These are phyloP conservation scores for Serpula lacrymans DNA, from an alignment of 768 basidiomycete species.

Conservation along the genomic window DNA sequence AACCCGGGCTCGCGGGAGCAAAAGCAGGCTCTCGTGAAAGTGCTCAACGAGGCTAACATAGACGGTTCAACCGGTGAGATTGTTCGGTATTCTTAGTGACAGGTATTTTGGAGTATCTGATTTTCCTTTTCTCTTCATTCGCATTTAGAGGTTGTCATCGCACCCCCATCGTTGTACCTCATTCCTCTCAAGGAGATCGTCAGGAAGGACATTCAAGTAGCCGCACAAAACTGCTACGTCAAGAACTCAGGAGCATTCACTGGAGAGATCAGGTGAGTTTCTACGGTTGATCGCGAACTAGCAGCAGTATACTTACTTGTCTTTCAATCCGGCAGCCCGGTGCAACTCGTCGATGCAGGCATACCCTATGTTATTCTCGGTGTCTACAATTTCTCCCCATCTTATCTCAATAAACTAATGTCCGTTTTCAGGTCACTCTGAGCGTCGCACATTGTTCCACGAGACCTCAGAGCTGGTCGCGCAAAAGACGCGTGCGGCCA, in stretches of 20 bases:
- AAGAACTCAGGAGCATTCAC: slow-evolving; percentile 89
- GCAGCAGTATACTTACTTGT: background rate
- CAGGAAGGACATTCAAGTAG: slow-evolving; percentile 67
- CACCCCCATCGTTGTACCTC: slow-evolving; percentile 88
- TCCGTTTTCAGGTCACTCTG: slow-evolving; percentile 74
- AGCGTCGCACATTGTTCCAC: slow-evolving; percentile 89
- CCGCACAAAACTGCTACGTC: slow-evolving; percentile 91
- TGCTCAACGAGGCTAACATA: slow-evolving; percentile 76
- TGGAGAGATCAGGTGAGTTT: slow-evolving; percentile 89
- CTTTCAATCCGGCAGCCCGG: slow-evolving; percentile 46
- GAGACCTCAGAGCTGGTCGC: slow-evolving; percentile 84
- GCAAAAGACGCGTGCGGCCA: slow-evolving; percentile 79
- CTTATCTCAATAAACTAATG: slow-evolving; percentile 1
- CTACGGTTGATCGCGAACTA: background rate
- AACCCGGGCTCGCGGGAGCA: slow-evolving; percentile 70
- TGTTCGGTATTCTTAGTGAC: too few species aligned
- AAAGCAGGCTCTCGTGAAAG: slow-evolving; percentile 61
- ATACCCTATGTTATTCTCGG: slow-evolving; percentile 93
- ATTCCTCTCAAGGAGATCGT: slow-evolving; percentile 62
- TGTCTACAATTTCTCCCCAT: slow-evolving; percentile 27
- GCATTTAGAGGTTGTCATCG: slow-evolving; percentile 82
- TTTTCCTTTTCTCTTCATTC: background rate
- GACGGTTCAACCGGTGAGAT: slow-evolving; percentile 75
- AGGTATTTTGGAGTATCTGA: slow-evolving; percentile 7
- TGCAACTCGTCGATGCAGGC: slow-evolving; percentile 81